Percentiles rank a stretch among this genome's conserved stretches.
phyloP scores from a whole-genome alignment of 306 rosid genomes.

The Cajanus cajan region DNA sequence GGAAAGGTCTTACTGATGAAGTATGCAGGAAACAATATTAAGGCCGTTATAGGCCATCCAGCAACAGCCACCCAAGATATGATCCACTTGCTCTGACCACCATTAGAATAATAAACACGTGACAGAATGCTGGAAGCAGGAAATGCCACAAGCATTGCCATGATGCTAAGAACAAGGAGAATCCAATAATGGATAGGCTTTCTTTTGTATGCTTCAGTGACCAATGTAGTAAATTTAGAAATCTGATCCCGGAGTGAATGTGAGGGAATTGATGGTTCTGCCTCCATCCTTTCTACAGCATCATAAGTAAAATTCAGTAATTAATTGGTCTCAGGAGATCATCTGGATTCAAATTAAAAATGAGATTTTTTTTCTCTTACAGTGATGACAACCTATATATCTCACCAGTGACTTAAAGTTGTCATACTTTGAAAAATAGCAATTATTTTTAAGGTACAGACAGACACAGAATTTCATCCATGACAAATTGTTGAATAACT shows the following conservation, averaged over 20 bases:
- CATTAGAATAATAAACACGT: constrained; percentile 71
- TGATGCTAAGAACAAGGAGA: constrained; percentile 65
- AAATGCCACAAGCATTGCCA: constrained; percentile 84
- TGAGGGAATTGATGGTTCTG: constrained; percentile 35
- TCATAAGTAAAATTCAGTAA: not conserved
- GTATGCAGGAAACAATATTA: constrained; percentile 68
- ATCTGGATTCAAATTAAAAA: not conserved
- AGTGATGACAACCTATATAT: not conserved
- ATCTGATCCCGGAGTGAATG: constrained; percentile 45
- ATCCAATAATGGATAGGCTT: constrained; percentile 79
- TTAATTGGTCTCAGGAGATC: not conserved
- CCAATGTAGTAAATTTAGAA: constrained; percentile 31
- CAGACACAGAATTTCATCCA: not conserved
- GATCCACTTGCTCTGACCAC: constrained; percentile 93
- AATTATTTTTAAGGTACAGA: not conserved
- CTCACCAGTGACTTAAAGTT: not conserved
- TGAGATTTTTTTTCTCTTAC: not conserved
- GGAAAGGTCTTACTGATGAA: constrained; percentile 48
- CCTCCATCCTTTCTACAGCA: constrained; percentile 47
- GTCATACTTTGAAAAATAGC: not conserved
- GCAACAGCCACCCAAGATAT: constrained; percentile 94
- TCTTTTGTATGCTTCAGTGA: constrained; percentile 51
- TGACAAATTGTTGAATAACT: not conserved
- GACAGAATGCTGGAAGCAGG: constrained; percentile 90
- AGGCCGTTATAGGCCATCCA: constrained; percentile 85